Base-by-base conservation (phyloP, 192 early-diverging fungal genomes). In the Backusella liffmaniae region DNA sequence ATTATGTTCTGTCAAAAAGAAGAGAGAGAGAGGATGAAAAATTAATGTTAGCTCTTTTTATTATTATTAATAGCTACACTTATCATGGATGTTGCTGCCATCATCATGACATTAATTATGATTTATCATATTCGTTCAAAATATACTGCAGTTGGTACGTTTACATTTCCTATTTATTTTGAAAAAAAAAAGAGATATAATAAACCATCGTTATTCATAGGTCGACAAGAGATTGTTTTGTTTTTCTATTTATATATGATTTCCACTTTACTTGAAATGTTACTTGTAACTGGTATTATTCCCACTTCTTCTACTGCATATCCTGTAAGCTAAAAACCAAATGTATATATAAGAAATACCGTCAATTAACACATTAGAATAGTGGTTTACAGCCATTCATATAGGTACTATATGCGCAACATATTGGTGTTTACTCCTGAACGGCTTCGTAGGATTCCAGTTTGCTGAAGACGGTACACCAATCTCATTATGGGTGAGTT, bases 81-180 rank as follows among this genome's bases (percentile, higher is more conserved):
- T 49, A 94, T 99, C 67, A 94, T 98, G 72, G 93, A 98, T 77
- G 73, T 97, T 72, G 90, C 97, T 72, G 92, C 96, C 26, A 82
- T 99, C 70, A 81, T 95, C 75, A 99, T 99, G 98, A 97, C 97
- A 18, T 84, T 91, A 65, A 97, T 97, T 81, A 99, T 99, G 98
- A 98, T 99, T 82, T 94, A 93, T 76, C 97, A 99, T 83, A 95
- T 99, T 83, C 93, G 92, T 72, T 93, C 93, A 62, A 99, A 99
- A 86, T 98, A 97, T 86, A 99, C 98, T 21, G 98, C 98, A 37
- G 96, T 99, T n/a, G 98, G 93, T 93, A 79, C 71, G 89, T 68
- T 36, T 35, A 9, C 9, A 21, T 68, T 36, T 21, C 37, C n/a
- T 5, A 18, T 41, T 32, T 46, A 32, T 32, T 41, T 32, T 12